phyloP scores from a whole-genome alignment of 1,139 yeast species.

The Diutina mesorugosa region DNA sequence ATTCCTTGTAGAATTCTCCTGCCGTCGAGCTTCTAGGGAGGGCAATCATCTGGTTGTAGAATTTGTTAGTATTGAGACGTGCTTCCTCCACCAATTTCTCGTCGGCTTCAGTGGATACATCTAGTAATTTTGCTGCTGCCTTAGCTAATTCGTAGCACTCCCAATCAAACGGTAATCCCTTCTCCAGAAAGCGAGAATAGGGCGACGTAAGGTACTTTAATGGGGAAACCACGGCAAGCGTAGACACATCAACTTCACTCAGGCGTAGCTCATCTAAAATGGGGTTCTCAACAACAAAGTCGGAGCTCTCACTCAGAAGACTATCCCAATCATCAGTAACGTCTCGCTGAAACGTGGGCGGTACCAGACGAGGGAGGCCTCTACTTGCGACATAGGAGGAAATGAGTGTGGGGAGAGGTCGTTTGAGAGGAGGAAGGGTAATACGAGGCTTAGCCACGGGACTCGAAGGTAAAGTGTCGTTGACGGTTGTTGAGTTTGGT shows the following conservation, averaged over 20 bases:
- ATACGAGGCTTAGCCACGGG: background rate
- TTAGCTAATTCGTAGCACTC: background rate
- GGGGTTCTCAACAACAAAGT: too few relatives aligned
- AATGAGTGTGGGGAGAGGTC: background rate
- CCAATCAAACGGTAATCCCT: background rate
- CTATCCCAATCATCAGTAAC: background rate
- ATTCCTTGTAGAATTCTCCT: background rate
- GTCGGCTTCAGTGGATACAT: background rate
- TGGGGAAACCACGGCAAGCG: background rate
- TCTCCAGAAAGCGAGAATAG: background rate
- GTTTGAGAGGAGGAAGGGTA: background rate
- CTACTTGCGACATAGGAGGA: background rate
- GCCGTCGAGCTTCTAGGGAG: background rate
- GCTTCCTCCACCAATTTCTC: background rate
- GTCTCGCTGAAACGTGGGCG: background rate
- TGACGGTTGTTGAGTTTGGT: background rate
- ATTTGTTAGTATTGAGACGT: background rate
- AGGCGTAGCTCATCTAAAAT: background rate
- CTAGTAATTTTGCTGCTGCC: too few relatives aligned
- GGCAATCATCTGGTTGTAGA: background rate
- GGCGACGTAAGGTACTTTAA: background rate
- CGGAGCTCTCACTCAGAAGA: background rate
- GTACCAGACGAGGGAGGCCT: background rate
- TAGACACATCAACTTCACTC: background rate
- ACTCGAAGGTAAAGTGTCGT: background rate